Evolutionary conservation across 495 filamentous ascomycete genomes (phyloP).

Genomic region (Neurospora africana): DNA sequence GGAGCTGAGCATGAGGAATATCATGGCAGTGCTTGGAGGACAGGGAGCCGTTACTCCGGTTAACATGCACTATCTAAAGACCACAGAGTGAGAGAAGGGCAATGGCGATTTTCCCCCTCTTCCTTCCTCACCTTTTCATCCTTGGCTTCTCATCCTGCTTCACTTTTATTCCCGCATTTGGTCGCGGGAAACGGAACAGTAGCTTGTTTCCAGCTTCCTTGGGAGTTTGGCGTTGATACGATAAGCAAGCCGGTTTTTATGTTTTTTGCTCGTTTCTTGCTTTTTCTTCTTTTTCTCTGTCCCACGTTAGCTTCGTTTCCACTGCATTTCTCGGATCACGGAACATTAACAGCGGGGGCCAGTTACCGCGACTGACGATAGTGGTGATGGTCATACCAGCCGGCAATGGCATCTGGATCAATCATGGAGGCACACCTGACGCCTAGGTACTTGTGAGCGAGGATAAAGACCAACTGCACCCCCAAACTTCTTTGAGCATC

Average conservation of each 20-base stretch:
- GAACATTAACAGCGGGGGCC: background rate
- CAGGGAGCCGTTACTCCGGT: constrained; percentile 52
- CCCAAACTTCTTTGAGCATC: background rate
- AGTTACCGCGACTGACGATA: background rate
- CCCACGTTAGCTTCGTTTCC: too few relatives aligned
- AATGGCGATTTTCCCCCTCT: background rate
- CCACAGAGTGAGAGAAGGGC: background rate
- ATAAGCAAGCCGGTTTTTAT: background rate
- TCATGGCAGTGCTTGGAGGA: constrained; percentile 46
- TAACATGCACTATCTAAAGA: constrained; percentile 45
- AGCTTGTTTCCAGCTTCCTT: background rate
- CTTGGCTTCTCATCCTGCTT: background rate
- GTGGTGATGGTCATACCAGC: background rate
- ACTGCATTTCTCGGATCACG: background rate
- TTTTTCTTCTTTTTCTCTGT: background rate
- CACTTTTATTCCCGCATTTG: background rate
- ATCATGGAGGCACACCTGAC: background rate
- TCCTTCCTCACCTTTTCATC: background rate
- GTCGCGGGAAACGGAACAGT: background rate
- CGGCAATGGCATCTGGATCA: background rate
- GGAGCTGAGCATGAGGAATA: constrained; percentile 61
- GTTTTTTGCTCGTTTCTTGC: background rate
- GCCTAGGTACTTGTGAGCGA: background rate
- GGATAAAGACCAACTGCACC: background rate
- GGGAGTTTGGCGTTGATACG: background rate